Conservation (phyloP, 106 monocot species). For the Dendrobium huoshanense region DNA sequence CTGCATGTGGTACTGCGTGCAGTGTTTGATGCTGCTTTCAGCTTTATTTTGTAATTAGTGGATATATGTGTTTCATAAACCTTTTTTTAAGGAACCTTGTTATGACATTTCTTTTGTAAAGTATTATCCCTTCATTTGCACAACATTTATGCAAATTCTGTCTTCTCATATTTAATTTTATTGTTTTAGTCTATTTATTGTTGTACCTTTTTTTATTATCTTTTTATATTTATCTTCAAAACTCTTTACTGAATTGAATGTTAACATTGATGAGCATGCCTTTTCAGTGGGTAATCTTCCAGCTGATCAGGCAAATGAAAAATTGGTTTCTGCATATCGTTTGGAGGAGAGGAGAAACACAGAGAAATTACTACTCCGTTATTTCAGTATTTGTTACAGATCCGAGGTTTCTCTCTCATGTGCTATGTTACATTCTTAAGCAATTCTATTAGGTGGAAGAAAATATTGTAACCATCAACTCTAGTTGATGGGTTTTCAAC, state of each 20-base stretch:
- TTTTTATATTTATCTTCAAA: too few relatives aligned
- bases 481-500: neutral
- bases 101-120: too few relatives aligned
- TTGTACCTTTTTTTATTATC: too few relatives aligned
- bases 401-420: constrained; percentile 24
- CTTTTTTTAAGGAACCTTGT: too few relatives aligned
- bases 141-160: too few relatives aligned
- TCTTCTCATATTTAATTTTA: too few relatives aligned
- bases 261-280: neutral
- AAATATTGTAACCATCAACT: neutral
- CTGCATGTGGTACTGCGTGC: neutral
- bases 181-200: too few relatives aligned
- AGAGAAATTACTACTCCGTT: constrained; percentile 28
- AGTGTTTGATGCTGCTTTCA: too few relatives aligned
- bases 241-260: too few relatives aligned
- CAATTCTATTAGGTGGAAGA: neutral
- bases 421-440: neutral
- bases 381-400: constrained; percentile 25
- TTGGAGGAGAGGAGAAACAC: constrained; percentile 24
- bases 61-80: neutral
- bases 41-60: too few relatives aligned
- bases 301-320: constrained; percentile 28
- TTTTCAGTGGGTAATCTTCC: constrained; percentile 43
- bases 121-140: too few relatives aligned
- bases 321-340: constrained; percentile 23